Conservation (phyloP, 2,329 filamentous ascomycete species). For the Paramyrothecium sp. region DNA sequence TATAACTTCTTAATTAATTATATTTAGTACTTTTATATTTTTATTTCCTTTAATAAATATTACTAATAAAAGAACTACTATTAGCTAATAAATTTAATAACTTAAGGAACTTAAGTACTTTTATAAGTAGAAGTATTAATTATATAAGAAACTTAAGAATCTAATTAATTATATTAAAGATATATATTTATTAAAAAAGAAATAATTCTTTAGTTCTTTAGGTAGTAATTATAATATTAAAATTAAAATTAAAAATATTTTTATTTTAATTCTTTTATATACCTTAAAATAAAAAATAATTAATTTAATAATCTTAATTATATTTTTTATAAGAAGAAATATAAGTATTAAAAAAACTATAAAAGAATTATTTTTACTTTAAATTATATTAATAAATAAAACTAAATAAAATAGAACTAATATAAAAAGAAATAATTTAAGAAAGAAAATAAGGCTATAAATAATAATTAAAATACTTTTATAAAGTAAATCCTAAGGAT, state of each 20-base stretch:
- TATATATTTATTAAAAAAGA: neutral
- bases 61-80: neutral
- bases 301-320: neutral
- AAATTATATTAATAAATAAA: neutral
- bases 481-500: neutral
- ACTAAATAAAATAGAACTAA: conserved; percentile 1
- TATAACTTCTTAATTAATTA: neutral
- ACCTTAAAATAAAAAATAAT: neutral
- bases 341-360: neutral
- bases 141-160: neutral
- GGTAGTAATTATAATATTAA: conserved; percentile 4
- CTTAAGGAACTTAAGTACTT: neutral
- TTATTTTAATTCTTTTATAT: neutral
- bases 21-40: neutral
- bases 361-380: neutral
- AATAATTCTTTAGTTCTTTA: neutral
- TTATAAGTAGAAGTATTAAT: neutral
- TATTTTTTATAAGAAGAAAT: neutral
- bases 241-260: conserved; percentile 3
- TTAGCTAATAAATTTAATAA: conserved; percentile 1
- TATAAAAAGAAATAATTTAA: neutral
- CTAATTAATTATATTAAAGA: conserved; percentile 2
- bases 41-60: neutral
- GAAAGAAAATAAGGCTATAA: neutral
- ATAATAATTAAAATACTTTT: neutral